Base-by-base conservation (phyloP, 305 asterid species). In the Fraxinus dipetala region DNA sequence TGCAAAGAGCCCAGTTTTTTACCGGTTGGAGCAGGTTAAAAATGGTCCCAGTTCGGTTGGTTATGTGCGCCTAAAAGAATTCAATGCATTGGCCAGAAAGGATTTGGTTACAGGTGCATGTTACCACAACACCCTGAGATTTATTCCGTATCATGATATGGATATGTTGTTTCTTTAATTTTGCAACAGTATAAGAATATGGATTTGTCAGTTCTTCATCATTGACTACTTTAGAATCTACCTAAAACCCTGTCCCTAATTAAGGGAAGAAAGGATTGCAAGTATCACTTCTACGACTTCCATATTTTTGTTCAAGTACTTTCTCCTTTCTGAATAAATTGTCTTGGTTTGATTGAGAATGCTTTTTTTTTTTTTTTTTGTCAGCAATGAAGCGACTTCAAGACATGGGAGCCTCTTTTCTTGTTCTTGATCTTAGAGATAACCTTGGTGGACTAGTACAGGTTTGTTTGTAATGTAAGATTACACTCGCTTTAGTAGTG, bases 371-470 rank as follows among this genome's bases (percentile, higher is more conserved):
- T 51, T 56, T 72, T 3, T 79, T 14, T 74, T 40, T 8, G 83
- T 84, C 92, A 96, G 99, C 99, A 87, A 86, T 96, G 91, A 92
- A 86, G 88, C 91, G 95, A 85, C 98, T 96, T 30, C 87, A 90
- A 87, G 95, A 89, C 87, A 93, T 90, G 98, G 98, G 99, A 65
- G 98, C 97, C 81, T 88, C 94, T 20, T 92, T 78, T 85, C 93
- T 93, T 82, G 90, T 96, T 90, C 98, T 96, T 76, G 99, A 96
- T 91, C 98, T 96, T 86, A 90, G 99, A 90, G 98, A 96, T 87
- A 96, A 96, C 87, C 98, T 90, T 79, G 99, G 99, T 84, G 99
- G 99, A 83, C 93, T 94, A 28, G 99, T 96, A 79, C 99, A 96
- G 97, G 99, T 96, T 83, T 81, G 85, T 79, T 83, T 82, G 72